Evolutionary conservation across 1,284 basidiomycete genomes (phyloP).

Genomic region (Pseudozyma flocculosa): DNA sequence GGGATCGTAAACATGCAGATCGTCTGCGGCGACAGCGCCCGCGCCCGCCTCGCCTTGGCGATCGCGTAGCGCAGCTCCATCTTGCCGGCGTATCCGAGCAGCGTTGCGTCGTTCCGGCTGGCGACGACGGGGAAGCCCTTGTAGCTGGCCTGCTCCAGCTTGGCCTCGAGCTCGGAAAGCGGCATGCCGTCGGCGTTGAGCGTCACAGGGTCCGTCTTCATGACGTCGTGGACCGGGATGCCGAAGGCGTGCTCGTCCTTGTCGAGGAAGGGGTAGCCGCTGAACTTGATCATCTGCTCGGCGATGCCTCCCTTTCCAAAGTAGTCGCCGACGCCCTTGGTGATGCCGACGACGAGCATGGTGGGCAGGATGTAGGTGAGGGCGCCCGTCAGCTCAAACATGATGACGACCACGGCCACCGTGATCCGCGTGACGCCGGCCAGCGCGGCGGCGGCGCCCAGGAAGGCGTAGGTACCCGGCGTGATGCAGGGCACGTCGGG

Average conservation of each 20-base stretch:
- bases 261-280: constrained; percentile 87
- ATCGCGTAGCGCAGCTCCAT: constrained; percentile 82
- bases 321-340: constrained; percentile 95
- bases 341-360: constrained; percentile 95
- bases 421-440: constrained; percentile 90
- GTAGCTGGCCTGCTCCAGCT: constrained; percentile 61
- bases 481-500: constrained; percentile 96
- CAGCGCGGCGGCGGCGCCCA: constrained; percentile 36
- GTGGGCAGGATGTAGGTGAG: constrained; percentile 96
- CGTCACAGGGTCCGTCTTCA: constrained; percentile 76
- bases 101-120: constrained; percentile 62
- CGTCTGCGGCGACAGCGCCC: constrained; percentile 27
- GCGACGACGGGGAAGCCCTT: constrained; percentile 89
- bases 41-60: constrained; percentile 62
- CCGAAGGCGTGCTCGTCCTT: constrained; percentile 83
- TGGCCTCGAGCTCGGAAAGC: constrained; percentile 68
- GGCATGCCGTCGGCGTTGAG: constrained; percentile 75
- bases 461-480: constrained; percentile 72
- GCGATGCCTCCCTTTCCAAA: constrained; percentile 90
- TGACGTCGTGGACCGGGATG: constrained; percentile 83
- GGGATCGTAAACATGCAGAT: constrained; percentile 44
- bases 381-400: constrained; percentile 99
- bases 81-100: constrained; percentile 86
- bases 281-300: constrained; percentile 95
- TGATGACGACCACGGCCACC: constrained; percentile 96